Base-by-base conservation (phyloP, 1,284 basidiomycete genomes). In the Sphagnurus paluster region DNA sequence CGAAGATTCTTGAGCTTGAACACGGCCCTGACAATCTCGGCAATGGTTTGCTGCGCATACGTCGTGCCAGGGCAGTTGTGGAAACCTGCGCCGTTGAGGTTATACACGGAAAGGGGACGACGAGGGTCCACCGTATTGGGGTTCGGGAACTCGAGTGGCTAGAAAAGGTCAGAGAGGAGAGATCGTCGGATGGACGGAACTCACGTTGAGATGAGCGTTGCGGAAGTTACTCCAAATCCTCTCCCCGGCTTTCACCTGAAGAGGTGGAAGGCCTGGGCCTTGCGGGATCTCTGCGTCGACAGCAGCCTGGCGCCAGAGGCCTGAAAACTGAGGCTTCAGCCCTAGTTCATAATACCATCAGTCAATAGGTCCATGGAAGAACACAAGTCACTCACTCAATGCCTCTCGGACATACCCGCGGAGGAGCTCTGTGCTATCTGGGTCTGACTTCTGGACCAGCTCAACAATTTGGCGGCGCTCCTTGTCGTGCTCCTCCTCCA, bases 401-500 rank as follows among this genome's bases (percentile, higher is more conserved):
- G 70, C 79, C 55, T 82, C 77, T 13, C 72, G 59, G n/a, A 79
- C 73, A 58, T 82, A 82, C 2, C 77, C 77, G 11, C 64, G 65
- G n/a, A 82, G 59, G 20, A 72, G 44, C 38, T 69, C 66, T 2
- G 56, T 59, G 44, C 69, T 68, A 16, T 65, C 56, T 1, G 52
- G 43, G 44, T 75, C 74, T 6, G 63, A 59, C 23, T 58, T 59
- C 26, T 64, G 57, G 14, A 66, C 59, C 5, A 79, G 61, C 33
- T 65, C 48, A 11, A 68, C 45, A 35, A 82, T 71, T 36, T 71
- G 61, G 0, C 57, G 62, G 9, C 70, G 60, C 49, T 77, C 70
- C 34, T 63, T 58, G 11, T 59, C 59, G n/a, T 65, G 68, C 19
- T 58, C 60, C 11, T 72, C 71, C 35, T 74, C 71, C 17, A 84